These are phyloP conservation scores for Symbiodinium natans DNA, from an alignment of 73 alveolate species.

Conservation along the genomic window DNA sequence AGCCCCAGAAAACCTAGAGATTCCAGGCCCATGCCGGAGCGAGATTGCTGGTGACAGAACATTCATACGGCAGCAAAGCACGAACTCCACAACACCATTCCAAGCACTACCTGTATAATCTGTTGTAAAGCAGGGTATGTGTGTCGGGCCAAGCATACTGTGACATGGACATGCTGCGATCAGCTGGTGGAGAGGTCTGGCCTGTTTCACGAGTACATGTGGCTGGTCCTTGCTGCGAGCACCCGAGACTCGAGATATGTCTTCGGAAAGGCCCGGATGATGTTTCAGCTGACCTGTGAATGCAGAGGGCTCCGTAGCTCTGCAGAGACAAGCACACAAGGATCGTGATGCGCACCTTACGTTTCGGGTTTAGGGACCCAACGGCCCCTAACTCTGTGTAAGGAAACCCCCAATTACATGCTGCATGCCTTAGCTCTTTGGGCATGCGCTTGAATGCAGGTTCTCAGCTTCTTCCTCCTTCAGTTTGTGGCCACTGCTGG, in stretches of 20 bases:
- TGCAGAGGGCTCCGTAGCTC: background rate
- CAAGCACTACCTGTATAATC: too few relatives aligned
- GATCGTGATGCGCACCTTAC: background rate
- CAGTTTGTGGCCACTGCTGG: conserved; percentile 40
- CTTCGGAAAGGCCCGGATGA: conserved; percentile 40
- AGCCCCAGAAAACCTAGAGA: background rate
- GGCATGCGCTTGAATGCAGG: background rate
- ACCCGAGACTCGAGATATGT: conserved; percentile 23
- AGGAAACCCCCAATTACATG: too few relatives aligned
- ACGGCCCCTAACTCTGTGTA: background rate
- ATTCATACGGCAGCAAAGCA: too few relatives aligned
- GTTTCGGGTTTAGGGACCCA: background rate
- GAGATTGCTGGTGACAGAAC: background rate
- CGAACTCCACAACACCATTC: too few relatives aligned
- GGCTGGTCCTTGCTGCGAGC: conserved; percentile 44
- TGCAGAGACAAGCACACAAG: background rate
- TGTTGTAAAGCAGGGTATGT: too few relatives aligned
- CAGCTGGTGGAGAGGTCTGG: conserved; percentile 39
- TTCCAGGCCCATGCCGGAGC: background rate
- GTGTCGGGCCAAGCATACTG: too few relatives aligned
- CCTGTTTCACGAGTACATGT: conserved; percentile 75
- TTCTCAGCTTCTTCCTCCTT: conserved; percentile 20
- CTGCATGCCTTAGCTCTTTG: background rate
- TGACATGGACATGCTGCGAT: too few relatives aligned
- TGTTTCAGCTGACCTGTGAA: background rate